Percentiles rank a stretch among this genome's conserved stretches.
These are phyloP conservation scores for Stereocaulon alpinum DNA, from an alignment of 495 filamentous ascomycete species.

Conservation along the genomic window DNA sequence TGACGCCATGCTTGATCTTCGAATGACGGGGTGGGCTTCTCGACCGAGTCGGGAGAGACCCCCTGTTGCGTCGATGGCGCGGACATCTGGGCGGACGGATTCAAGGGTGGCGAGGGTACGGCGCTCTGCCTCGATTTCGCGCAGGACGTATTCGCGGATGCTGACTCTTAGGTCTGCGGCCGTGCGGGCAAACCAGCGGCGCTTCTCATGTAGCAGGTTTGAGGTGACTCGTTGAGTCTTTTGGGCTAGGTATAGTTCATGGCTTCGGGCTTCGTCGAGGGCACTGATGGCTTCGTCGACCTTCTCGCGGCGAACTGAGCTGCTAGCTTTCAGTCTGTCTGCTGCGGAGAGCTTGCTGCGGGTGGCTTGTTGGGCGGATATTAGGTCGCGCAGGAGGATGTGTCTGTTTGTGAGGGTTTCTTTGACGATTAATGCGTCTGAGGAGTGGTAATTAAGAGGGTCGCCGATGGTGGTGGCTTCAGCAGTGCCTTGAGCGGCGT, in stretches of 20 bases:
- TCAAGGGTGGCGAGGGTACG: conserved; percentile 87
- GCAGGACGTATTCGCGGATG: conserved; percentile 84
- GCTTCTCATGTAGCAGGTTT: conserved; percentile 80
- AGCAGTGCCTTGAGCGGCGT: conserved; percentile 93
- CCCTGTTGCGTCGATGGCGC: conserved; percentile 81
- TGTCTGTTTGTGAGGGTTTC: conserved; percentile 98
- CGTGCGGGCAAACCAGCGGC: conserved; percentile 84
- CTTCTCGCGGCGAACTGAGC: conserved; percentile 79
- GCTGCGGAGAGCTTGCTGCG: conserved; percentile 71
- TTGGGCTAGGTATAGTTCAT: conserved; percentile 66
- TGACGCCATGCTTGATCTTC: conserved; percentile 66
- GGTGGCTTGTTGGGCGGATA: conserved; percentile 75
- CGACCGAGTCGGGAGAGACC: conserved; percentile 81
- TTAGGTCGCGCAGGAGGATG: conserved; percentile 88
- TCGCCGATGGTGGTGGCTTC: conserved; percentile 94
- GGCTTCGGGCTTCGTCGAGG: conserved; percentile 72
- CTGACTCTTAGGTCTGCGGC: conserved; percentile 65
- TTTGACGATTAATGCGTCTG: conserved; percentile 96
- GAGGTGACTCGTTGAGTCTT: conserved; percentile 80
- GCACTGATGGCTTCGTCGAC: conserved; percentile 89
- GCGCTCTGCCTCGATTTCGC: conserved; percentile 92
- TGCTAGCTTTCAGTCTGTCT: conserved; percentile 74
- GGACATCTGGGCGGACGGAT: conserved; percentile 81
- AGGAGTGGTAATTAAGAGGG: conserved; percentile 88
- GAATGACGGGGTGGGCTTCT: conserved; percentile 66